These are phyloP conservation scores for Ricinus communis DNA, from an alignment of 345 rosid species.

Conservation along the genomic window DNA sequence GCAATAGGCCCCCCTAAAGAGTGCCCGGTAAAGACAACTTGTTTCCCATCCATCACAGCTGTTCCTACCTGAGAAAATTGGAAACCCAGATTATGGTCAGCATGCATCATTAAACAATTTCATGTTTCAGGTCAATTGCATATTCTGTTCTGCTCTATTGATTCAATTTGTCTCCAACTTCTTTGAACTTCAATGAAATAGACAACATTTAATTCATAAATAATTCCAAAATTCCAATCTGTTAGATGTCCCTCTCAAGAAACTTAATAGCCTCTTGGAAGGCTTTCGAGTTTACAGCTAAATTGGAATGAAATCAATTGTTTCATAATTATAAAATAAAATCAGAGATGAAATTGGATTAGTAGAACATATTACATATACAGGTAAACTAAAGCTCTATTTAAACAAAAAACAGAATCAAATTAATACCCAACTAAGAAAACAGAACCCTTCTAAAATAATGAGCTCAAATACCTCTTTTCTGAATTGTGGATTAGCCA, in stretches of 20 bases:
- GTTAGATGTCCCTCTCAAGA: too few relatives aligned
- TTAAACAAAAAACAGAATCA: not conserved
- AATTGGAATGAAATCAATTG: not conserved
- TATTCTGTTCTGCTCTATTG: not conserved
- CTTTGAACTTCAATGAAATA: not conserved
- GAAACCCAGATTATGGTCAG: not conserved
- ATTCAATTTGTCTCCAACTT: not conserved
- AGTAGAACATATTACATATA: too few relatives aligned
- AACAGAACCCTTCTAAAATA: not conserved
- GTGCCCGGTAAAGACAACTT: conserved; percentile 78
- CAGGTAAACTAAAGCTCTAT: too few relatives aligned
- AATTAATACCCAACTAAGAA: not conserved
- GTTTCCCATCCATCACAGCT: conserved; percentile 35
- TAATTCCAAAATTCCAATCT: too few relatives aligned
- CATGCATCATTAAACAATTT: not conserved
- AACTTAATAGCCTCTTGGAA: too few relatives aligned
- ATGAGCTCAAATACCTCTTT: conserved; percentile 35
- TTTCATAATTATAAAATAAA: not conserved
- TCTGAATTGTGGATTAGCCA: conserved; percentile 24
- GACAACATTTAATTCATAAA: too few relatives aligned
- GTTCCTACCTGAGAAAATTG: conserved; percentile 45
- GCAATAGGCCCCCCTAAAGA: conserved; percentile 82
- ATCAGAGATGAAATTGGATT: too few relatives aligned
- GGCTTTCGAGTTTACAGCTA: too few relatives aligned
- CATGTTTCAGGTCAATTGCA: not conserved